These are phyloP conservation scores for Penicillium sp. DNA, from an alignment of 2,329 filamentous ascomycete genomes.

Conservation along the genomic window DNA sequence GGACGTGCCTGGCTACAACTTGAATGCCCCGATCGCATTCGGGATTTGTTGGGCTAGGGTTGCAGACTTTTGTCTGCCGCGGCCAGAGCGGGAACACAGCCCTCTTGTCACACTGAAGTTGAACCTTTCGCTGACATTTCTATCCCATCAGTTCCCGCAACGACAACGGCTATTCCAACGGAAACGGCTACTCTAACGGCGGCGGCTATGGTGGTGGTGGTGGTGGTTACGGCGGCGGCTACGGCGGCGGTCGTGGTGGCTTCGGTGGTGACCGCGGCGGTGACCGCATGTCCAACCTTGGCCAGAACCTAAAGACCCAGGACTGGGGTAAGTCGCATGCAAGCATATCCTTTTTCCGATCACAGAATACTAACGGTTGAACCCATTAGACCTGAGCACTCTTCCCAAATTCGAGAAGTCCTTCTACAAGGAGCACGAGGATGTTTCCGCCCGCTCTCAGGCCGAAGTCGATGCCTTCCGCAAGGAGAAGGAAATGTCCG, in stretches of 20 bases:
- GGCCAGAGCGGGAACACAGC: background rate
- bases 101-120: background rate
- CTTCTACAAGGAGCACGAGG: slow-evolving; percentile 94
- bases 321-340: slow-evolving; percentile 69
- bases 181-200: slow-evolving; percentile 12
- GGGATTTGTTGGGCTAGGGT: background rate
- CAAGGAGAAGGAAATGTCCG: slow-evolving; percentile 76
- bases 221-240: slow-evolving; percentile 42
- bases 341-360: background rate
- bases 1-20: background rate
- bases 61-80: background rate
- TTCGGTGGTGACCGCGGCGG: slow-evolving; percentile 50
- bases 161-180: slow-evolving; percentile 36
- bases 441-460: slow-evolving; percentile 69
- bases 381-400: slow-evolving; percentile 64
- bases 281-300: slow-evolving; percentile 92
- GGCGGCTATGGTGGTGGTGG: slow-evolving; percentile 37
- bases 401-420: slow-evolving; percentile 98
- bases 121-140: background rate
- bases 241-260: slow-evolving; percentile 34
- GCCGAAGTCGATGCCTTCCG: slow-evolving; percentile 88
- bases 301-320: slow-evolving; percentile 81
- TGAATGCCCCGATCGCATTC: background rate
- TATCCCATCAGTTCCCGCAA: slow-evolving; percentile 30
- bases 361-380: slow-evolving; percentile 25